These are phyloP conservation scores for Pseudovirgaria hyperparasitica DNA, from an alignment of 2,329 filamentous ascomycete species.

Conservation along the genomic window DNA sequence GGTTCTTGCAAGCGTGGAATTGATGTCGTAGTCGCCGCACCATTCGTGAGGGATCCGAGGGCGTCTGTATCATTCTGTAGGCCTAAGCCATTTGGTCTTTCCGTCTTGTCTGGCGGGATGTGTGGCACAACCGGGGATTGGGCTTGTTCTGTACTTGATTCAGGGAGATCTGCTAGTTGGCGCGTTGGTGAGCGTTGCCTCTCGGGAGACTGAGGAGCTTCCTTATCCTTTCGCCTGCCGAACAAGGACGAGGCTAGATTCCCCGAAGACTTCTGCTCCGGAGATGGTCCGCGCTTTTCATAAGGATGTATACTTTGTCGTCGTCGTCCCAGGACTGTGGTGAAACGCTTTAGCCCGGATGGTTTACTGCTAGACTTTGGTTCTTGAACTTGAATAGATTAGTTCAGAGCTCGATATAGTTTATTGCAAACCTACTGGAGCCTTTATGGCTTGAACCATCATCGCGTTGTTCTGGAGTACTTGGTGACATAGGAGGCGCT, in stretches of 20 bases:
- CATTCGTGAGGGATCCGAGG: conserved; percentile 12
- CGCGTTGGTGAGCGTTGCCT: conserved; percentile 16
- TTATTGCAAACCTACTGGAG: conserved; percentile 37
- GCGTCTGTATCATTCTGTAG: conserved; percentile 11
- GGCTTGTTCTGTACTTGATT: conserved; percentile 8
- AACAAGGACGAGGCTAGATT: conserved; percentile 49
- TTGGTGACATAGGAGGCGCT: conserved; percentile 21
- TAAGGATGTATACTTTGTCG: conserved; percentile 27
- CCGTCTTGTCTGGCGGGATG: conserved; percentile 11
- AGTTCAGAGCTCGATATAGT: conserved; percentile 5
- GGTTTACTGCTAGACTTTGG: conserved; percentile 24
- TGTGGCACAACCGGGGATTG: conserved; percentile 2
- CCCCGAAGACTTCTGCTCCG: conserved; percentile 39
- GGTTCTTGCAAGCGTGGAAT: conserved; percentile 25
- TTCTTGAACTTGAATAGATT: conserved; percentile 13
- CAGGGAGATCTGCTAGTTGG: conserved; percentile 17
- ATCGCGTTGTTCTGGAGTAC: conserved; percentile 28
- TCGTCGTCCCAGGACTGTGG: conserved; percentile 26
- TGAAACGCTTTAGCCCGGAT: conserved; percentile 22
- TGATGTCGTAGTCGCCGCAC: conserved; percentile 19
- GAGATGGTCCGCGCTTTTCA: conserved; percentile 23
- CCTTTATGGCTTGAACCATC: conserved; percentile 43
- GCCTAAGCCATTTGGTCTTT: conserved; percentile 20
- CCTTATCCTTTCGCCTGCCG: conserved; percentile 51
- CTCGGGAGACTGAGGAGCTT: conserved; percentile 26